These are phyloP conservation scores for Mycena floridula DNA, from an alignment of 768 basidiomycete genomes.

Conservation along the genomic window DNA sequence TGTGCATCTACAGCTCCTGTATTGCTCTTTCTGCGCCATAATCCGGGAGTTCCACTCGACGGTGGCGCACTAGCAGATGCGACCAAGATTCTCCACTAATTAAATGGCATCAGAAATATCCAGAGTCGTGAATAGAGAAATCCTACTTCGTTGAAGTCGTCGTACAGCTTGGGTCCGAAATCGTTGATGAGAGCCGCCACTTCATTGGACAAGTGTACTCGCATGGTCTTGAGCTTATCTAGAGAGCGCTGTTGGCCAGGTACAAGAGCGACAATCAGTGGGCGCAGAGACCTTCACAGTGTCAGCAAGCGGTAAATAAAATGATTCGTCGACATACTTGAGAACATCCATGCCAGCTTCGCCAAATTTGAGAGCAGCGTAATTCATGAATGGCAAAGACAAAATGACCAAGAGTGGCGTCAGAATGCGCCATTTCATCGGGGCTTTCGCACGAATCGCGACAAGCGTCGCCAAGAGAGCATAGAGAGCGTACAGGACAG, in stretches of 20 bases:
- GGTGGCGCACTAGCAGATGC: slow-evolving; percentile 85
- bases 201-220: slow-evolving; percentile 75
- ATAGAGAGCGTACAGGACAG: slow-evolving; percentile 80
- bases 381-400: slow-evolving; percentile 81
- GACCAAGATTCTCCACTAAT: slow-evolving; percentile 70
- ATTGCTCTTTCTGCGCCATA: slow-evolving; percentile 77
- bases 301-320: slow-evolving; percentile 6
- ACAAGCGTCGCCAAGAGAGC: slow-evolving; percentile 72
- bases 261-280: slow-evolving; percentile 78
- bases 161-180: slow-evolving; percentile 81
- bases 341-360: slow-evolving; percentile 97
- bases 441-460: slow-evolving; percentile 59
- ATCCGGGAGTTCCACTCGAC: slow-evolving; percentile 63
- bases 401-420: slow-evolving; percentile 75
- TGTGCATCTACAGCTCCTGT: slow-evolving; percentile 82
- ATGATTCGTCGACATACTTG: slow-evolving; percentile 52
- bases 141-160: slow-evolving; percentile 75
- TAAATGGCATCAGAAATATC: slow-evolving; percentile 3
- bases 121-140: slow-evolving; percentile 4
- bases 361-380: slow-evolving; percentile 92
- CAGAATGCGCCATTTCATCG: slow-evolving; percentile 58
- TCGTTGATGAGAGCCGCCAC: slow-evolving; percentile 80
- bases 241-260: slow-evolving; percentile 86
- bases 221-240: slow-evolving; percentile 66
- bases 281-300: slow-evolving; percentile 70